Base-by-base conservation (phyloP, 441 rosid genomes). In the Pelargonium myrrhifolium region DNA sequence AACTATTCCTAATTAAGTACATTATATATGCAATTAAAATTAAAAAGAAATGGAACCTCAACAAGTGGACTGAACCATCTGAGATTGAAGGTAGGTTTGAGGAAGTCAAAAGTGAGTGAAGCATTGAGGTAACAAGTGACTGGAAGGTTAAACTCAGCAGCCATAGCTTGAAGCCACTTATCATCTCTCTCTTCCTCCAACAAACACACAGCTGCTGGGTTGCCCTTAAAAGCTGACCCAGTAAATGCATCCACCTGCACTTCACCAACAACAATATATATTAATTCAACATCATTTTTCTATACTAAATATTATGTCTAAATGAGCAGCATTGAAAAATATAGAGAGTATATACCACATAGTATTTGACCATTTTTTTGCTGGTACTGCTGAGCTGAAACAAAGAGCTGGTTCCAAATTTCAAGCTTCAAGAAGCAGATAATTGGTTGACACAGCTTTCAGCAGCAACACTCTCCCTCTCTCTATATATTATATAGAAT, bases 231-330 rank as follows among this genome's bases (percentile, higher is more conserved):
- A 6, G 93, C 81, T 0, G 84, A 75, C 21, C 79, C 89, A 0
- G 93, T 75, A 80, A 92, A 92, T 0, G 94, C 92, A 65, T 92
- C 94, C 15, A 87, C 96, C 96, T 89, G 74, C 0, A n/a, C 24
- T 58, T 2, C 42, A 6, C 9, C n/a, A 58, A 39, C 42, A 24
- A 4, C 24, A 40, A 11, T n/a, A n/a, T n/a, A n/a, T n/a, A n/a
- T n/a, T n/a, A n/a, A n/a, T n/a, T n/a, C n/a, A n/a, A n/a, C n/a
- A n/a, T n/a, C n/a, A n/a, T n/a, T n/a, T n/a, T n/a, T n/a, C n/a
- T n/a, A n/a, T n/a, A n/a, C n/a, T n/a, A n/a, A n/a, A n/a, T n/a
- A n/a, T n/a, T n/a, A n/a, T 2, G 42, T 2, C 42, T 0, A 39
- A 39, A 6, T 39, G 42, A 39, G 42, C 42, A 42, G 47, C 47